A percentile compares a stretch with the other conserved stretches of the same genome.
Evolutionary conservation across 495 filamentous ascomycete species (phyloP).

Genomic region (Mycothermus thermophilus): DNA sequence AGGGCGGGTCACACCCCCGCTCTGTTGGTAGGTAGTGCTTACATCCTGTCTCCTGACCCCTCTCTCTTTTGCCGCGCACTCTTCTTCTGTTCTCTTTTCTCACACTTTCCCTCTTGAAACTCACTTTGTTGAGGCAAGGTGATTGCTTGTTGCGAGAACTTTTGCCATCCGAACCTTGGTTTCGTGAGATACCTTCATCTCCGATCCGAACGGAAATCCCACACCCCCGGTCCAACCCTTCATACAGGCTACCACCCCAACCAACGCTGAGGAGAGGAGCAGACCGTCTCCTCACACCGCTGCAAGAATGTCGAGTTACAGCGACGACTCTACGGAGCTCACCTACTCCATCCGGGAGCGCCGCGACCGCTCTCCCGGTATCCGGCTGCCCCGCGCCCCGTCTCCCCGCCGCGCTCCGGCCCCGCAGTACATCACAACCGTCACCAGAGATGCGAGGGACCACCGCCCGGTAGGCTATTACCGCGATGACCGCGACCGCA

Average conservation of each 20-base stretch:
- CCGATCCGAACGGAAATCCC: no score
- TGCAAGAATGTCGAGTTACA: no score
- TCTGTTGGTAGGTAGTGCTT: constrained; percentile 14
- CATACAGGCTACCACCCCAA: no score
- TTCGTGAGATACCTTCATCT: no score
- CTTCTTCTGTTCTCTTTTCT: constrained; percentile 2
- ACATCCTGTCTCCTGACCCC: constrained; percentile 23
- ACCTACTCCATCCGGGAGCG: no score
- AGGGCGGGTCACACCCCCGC: constrained; percentile 25
- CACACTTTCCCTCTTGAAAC: constrained; percentile 2
- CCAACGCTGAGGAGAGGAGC: no score
- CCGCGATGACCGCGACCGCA: constrained; percentile 14
- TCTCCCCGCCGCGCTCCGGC: constrained; percentile 16
- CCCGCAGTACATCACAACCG: constrained; percentile 28
- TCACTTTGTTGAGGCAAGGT: neutral
- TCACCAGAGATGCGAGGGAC: constrained; percentile 15
- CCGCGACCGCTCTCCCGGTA: constrained; percentile 7
- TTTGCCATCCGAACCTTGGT: no score
- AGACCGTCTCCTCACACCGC: neutral
- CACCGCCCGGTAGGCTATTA: constrained; percentile 21
- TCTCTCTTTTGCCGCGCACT: constrained; percentile 8
- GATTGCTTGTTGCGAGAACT: no score
- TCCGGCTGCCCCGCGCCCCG: constrained; percentile 14
- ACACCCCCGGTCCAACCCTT: no score
- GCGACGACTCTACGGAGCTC: constrained; percentile 4